phyloP scores from a whole-genome alignment of 352 stramenopile genomes.

The Phytophthora foliorum region DNA sequence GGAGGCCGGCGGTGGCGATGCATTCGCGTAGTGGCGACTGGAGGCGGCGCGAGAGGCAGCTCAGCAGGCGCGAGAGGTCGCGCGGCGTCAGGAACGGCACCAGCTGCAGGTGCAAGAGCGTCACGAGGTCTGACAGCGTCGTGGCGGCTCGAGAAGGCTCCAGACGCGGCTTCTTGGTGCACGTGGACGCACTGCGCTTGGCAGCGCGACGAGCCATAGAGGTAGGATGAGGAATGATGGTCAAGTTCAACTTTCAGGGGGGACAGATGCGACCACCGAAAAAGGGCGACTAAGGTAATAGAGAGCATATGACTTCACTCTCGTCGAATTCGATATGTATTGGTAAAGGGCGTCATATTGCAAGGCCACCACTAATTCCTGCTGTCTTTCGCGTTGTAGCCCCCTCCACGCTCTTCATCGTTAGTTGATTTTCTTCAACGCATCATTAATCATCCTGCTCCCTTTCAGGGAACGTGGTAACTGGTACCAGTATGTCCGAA shows the following conservation, averaged over 20 bases:
- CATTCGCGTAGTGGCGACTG: slow-evolving; percentile 14
- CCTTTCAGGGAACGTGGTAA: too few species aligned
- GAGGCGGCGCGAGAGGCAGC: slow-evolving; percentile 10
- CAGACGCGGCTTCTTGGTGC: slow-evolving; percentile 16
- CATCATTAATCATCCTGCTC: too few species aligned
- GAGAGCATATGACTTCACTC: too few species aligned
- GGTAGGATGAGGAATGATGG: slow-evolving; percentile 24
- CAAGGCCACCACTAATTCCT: too few species aligned
- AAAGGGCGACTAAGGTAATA: too few species aligned
- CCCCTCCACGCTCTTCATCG: too few species aligned
- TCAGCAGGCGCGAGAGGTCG: slow-evolving; percentile 31
- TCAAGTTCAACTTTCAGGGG: slow-evolving; percentile 29
- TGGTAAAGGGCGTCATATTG: too few species aligned
- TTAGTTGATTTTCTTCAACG: too few species aligned
- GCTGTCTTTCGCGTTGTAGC: too few species aligned
- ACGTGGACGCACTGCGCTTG: background rate
- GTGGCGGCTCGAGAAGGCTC: background rate
- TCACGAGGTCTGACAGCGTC: slow-evolving; percentile 29
- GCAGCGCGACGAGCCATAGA: background rate
- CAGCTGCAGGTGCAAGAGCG: slow-evolving; percentile 35
- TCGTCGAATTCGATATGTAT: too few species aligned
- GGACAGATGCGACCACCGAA: too few species aligned
- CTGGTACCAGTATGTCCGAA: too few species aligned
- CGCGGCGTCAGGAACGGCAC: slow-evolving; percentile 34
- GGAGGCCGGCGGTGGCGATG: slow-evolving; percentile 24